Evolutionary conservation across 768 basidiomycete genomes (phyloP).

Genomic region (Lentinula boryana): DNA sequence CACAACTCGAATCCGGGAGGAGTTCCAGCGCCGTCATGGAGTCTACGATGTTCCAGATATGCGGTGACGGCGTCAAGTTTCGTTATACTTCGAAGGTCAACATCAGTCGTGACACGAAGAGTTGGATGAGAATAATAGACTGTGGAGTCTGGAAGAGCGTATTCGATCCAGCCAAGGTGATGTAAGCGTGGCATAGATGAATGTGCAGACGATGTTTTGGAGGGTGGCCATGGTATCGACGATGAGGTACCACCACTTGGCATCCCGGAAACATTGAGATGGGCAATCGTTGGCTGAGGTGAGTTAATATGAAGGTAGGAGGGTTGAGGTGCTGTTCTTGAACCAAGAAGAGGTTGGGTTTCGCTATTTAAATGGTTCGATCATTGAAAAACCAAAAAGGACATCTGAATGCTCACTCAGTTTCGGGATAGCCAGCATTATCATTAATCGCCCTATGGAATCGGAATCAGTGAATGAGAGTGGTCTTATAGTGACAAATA

Average conservation of each 20-base stretch:
- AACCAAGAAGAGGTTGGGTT: constrained; percentile 43
- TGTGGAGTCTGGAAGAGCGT: constrained; percentile 66
- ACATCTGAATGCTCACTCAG: not conserved
- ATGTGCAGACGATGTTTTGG: constrained; percentile 11
- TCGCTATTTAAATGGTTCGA: constrained; percentile 31
- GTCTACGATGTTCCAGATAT: constrained; percentile 36
- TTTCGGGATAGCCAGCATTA: not conserved
- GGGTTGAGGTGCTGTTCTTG: constrained; percentile 10
- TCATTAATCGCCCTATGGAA: not conserved
- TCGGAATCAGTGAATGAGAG: not conserved
- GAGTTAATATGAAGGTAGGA: constrained; percentile 23
- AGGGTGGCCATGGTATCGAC: constrained; percentile 12
- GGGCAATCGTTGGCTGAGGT: not conserved
- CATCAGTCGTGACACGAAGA: constrained; percentile 60
- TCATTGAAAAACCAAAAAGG: not conserved
- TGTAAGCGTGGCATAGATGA: constrained; percentile 29
- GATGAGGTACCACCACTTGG: not conserved
- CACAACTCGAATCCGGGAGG: constrained; percentile 45
- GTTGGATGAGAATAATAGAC: constrained; percentile 67
- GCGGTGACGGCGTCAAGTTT: constrained; percentile 42
- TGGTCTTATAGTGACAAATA: not conserved
- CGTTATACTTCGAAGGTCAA: constrained; percentile 51
- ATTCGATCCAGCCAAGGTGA: constrained; percentile 69
- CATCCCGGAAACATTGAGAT: not conserved
- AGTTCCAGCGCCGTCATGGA: constrained; percentile 17